phyloP scores from a whole-genome alignment of 2,329 filamentous ascomycete species.

The Aphanoascus verrucosus region DNA sequence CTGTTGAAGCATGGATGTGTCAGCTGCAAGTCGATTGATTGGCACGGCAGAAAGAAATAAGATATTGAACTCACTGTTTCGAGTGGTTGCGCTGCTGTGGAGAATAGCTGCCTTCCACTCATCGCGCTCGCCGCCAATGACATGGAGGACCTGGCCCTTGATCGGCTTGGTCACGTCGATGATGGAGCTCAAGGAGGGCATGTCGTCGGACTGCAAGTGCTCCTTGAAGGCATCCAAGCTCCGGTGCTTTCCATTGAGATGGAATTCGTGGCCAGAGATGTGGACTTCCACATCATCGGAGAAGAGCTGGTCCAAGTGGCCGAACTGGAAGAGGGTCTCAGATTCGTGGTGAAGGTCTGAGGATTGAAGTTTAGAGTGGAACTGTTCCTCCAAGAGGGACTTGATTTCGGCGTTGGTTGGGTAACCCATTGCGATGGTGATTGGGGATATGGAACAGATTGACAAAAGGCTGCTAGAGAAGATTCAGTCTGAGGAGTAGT shows the following conservation, averaged over 20 bases:
- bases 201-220: constrained; percentile 10
- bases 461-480: neutral
- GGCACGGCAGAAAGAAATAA: neutral
- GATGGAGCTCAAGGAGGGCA: constrained; percentile 10
- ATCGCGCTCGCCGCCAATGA: constrained; percentile 11
- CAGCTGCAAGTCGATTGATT: neutral
- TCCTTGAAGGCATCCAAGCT: constrained; percentile 9
- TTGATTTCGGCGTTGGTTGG: constrained; percentile 12
- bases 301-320: constrained; percentile 10
- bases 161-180: constrained; percentile 12
- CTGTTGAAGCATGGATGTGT: neutral
- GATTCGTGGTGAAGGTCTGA: constrained; percentile 7
- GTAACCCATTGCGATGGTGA: constrained; percentile 7
- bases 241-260: constrained; percentile 9
- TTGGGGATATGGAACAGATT: neutral
- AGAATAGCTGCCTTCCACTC: constrained; percentile 12
- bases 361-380: constrained; percentile 6
- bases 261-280: constrained; percentile 11
- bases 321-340: constrained; percentile 11
- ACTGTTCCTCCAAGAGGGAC: constrained; percentile 9
- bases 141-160: constrained; percentile 9
- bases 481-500: neutral
- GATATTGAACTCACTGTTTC: constrained; percentile 9
- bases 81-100: constrained; percentile 12
- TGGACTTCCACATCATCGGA: constrained; percentile 12